These are phyloP conservation scores for Tanacetum coccineum DNA, from an alignment of 129 eudicot species.

Conservation along the genomic window DNA sequence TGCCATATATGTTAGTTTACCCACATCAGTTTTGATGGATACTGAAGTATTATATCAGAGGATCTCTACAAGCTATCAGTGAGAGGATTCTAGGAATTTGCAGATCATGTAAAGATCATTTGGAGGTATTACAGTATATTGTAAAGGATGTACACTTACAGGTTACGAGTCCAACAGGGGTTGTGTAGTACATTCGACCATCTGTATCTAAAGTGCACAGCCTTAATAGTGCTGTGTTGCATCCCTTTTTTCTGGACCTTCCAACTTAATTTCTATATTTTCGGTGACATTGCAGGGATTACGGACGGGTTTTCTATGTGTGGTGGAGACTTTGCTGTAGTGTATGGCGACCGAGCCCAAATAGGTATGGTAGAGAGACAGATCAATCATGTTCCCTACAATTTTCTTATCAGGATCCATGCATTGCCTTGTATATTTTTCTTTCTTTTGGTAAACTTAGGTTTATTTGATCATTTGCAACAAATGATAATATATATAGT, in stretches of 20 bases:
- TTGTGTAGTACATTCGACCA: background rate
- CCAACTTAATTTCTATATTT: constrained; percentile 12
- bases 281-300: constrained; percentile 68
- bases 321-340: constrained; percentile 98
- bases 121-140: background rate
- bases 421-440: background rate
- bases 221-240: background rate
- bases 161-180: background rate
- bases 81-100: background rate
- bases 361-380: constrained; percentile 49
- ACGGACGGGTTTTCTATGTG: constrained; percentile 99
- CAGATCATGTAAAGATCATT: background rate
- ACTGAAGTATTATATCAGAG: too few relatives aligned
- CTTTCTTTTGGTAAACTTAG: constrained; percentile 24
- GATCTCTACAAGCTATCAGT: too few relatives aligned
- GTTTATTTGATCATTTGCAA: too few relatives aligned
- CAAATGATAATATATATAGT: too few relatives aligned
- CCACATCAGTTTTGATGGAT: too few relatives aligned
- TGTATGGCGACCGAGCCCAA: constrained; percentile 78
- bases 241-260: background rate
- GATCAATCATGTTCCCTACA: background rate
- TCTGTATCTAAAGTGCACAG: background rate
- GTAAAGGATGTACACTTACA: background rate
- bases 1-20: too few relatives aligned
- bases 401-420: background rate